A percentile compares a stretch with the other conserved stretches of the same genome.
Evolutionary conservation across 2,329 filamentous ascomycete genomes (phyloP).

Genomic region (Cladophialophora bantiana): DNA sequence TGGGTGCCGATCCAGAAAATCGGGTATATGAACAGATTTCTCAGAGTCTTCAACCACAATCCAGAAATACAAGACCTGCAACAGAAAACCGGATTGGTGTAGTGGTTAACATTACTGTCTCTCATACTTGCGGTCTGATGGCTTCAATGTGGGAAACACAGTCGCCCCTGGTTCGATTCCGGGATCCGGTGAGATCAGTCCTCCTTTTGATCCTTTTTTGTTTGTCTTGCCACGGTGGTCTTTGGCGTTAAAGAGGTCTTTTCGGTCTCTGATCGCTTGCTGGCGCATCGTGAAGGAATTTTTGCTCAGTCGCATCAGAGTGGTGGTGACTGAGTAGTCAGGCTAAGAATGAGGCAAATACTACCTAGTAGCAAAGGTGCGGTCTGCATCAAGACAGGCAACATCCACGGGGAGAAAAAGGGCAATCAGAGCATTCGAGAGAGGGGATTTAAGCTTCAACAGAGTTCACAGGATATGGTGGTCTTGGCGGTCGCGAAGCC

Average conservation of each 20-base stretch:
- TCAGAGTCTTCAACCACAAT: not conserved
- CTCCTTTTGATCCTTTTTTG: not conserved
- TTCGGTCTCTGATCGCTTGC: not conserved
- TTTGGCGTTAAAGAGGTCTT: not conserved
- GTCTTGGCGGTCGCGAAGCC: not conserved
- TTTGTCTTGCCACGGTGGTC: not conserved
- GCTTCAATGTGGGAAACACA: not conserved
- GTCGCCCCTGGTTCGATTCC: conserved; percentile 54
- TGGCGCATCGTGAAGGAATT: not conserved
- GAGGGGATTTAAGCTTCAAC: not conserved
- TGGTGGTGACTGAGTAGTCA: not conserved
- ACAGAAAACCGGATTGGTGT: conserved; percentile 17
- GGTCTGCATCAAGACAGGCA: not conserved
- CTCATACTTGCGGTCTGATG: conserved; percentile 12
- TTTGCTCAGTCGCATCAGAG: not conserved
- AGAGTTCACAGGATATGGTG: not conserved
- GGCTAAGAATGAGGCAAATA: not conserved
- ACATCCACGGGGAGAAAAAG: not conserved
- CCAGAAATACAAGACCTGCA: not conserved
- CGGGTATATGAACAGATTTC: not conserved
- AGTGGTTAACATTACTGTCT: conserved; percentile 27
- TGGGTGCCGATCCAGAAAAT: not conserved
- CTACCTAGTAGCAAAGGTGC: not conserved
- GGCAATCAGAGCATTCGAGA: not conserved
- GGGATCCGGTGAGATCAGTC: not conserved